Percentiles rank a stretch among this genome's conserved stretches.
phyloP scores from a whole-genome alignment of 495 filamentous ascomycete species.

The Penicillium parvum region DNA sequence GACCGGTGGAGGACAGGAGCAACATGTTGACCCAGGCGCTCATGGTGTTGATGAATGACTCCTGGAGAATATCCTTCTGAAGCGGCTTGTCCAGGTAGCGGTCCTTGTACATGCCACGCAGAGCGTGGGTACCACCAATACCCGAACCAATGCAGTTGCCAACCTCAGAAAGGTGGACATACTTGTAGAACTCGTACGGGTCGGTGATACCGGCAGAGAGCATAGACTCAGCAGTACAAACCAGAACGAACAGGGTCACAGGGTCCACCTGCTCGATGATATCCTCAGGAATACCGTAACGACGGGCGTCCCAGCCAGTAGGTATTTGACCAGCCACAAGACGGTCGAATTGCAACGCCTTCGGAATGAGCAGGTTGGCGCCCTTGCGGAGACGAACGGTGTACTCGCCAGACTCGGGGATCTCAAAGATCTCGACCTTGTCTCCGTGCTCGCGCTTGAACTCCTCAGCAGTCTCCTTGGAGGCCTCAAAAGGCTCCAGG shows the following conservation, averaged over 20 bases:
- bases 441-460: slow-evolving; percentile 96
- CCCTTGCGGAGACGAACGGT: slow-evolving; percentile 92
- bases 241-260: slow-evolving; percentile 89
- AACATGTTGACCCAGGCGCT: slow-evolving; percentile 99
- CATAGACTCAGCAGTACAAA: slow-evolving; percentile 86
- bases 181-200: slow-evolving; percentile 99
- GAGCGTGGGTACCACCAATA: slow-evolving; percentile 87
- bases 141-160: slow-evolving; percentile 98
- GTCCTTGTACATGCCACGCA: slow-evolving; percentile 98
- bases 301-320: slow-evolving; percentile 92
- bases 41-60: slow-evolving; percentile 99
- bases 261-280: slow-evolving; percentile 97
- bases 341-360: slow-evolving; percentile 94
- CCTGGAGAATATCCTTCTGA: slow-evolving; percentile 97
- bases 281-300: slow-evolving; percentile 94
- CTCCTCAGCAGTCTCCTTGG: slow-evolving; percentile 94
- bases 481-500: slow-evolving; percentile 93
- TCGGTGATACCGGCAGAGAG: slow-evolving; percentile 96
- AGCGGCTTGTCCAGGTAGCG: slow-evolving; percentile 95
- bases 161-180: slow-evolving; percentile 96
- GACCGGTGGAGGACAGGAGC: slow-evolving; percentile 90
- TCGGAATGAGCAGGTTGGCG: slow-evolving; percentile 88
- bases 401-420: slow-evolving; percentile 91
- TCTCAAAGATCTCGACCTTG: slow-evolving; percentile 95
- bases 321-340: slow-evolving; percentile 95